Percentiles rank a stretch among this genome's conserved stretches.
These are phyloP conservation scores for Saitozyma sp. DNA, from an alignment of 768 basidiomycete genomes.

Conservation along the genomic window DNA sequence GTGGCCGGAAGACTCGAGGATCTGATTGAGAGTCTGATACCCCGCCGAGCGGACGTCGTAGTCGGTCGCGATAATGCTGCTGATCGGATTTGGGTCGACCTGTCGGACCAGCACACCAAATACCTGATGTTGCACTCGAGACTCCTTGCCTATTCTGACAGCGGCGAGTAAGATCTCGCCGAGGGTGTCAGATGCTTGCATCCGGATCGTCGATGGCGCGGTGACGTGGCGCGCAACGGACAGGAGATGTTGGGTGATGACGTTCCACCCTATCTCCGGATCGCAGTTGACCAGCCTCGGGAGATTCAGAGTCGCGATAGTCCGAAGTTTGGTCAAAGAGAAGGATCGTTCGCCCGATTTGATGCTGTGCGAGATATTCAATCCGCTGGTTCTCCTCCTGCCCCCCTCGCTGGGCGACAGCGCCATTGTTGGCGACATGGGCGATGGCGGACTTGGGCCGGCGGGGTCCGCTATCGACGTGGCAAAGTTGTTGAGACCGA, in stretches of 20 bases:
- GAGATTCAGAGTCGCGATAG: constrained; percentile 77
- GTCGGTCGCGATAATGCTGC: constrained; percentile 58
- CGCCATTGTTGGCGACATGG: constrained; percentile 12
- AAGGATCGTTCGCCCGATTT: constrained; percentile 80
- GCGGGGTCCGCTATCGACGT: neutral
- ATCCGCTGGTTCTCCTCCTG: constrained; percentile 78
- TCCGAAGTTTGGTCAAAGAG: constrained; percentile 82
- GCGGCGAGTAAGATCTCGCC: constrained; percentile 79
- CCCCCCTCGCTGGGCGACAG: constrained; percentile 19
- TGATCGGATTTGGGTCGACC: constrained; percentile 58
- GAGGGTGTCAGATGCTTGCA: constrained; percentile 84
- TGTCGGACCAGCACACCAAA: constrained; percentile 82
- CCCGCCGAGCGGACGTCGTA: constrained; percentile 82
- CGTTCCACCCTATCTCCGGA: constrained; percentile 79
- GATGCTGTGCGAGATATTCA: constrained; percentile 74
- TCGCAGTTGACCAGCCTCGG: constrained; percentile 81
- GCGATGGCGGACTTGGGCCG: neutral
- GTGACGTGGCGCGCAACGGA: constrained; percentile 67
- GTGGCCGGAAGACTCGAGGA: constrained; percentile 87
- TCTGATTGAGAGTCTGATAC: constrained; percentile 81
- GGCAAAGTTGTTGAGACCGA: constrained; percentile 66
- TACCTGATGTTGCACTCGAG: constrained; percentile 72
- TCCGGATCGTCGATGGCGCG: constrained; percentile 71
- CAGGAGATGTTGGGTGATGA: constrained; percentile 76
- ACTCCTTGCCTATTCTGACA: constrained; percentile 30